Evolutionary conservation across 2,329 filamentous ascomycete genomes (phyloP).

Genomic region (Eutypella sp.): DNA sequence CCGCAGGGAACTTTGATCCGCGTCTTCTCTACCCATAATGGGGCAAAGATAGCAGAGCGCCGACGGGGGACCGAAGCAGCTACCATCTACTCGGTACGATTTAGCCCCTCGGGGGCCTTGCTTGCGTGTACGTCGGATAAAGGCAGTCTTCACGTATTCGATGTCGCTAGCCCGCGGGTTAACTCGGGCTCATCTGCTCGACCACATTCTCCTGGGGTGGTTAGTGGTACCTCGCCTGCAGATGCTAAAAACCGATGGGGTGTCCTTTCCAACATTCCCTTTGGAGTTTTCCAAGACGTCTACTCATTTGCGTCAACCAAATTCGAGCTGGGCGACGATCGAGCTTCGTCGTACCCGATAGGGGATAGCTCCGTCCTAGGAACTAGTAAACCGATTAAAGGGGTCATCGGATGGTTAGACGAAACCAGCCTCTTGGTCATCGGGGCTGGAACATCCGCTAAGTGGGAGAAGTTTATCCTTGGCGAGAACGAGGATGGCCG

Average conservation of each 20-base stretch:
- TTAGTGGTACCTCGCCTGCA: conserved; percentile 28
- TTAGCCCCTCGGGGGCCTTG: conserved; percentile 74
- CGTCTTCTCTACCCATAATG: conserved; percentile 75
- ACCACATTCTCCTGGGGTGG: conserved; percentile 9
- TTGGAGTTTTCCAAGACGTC: conserved; percentile 85
- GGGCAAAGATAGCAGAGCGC: conserved; percentile 76
- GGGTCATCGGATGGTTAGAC: conserved; percentile 77
- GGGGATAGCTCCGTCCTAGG: conserved; percentile 38
- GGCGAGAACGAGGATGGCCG: conserved; percentile 64
- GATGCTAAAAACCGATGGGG: conserved; percentile 74
- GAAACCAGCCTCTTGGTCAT: conserved; percentile 71
- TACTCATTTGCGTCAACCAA: conserved; percentile 79
- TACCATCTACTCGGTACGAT: conserved; percentile 79
- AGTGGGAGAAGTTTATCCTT: conserved; percentile 84
- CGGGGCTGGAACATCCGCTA: conserved; percentile 71
- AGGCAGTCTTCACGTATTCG: conserved; percentile 90
- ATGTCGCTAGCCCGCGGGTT: conserved; percentile 60
- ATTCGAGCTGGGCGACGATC: conserved; percentile 80
- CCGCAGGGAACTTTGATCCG: conserved; percentile 76
- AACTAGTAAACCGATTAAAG: conserved; percentile 64
- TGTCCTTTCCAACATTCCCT: conserved; percentile 73
- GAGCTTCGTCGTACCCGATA: conserved; percentile 35
- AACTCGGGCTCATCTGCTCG: conserved; percentile 16
- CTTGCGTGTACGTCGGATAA: conserved; percentile 96
- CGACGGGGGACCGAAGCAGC: conserved; percentile 86